Base-by-base conservation (phyloP, 2,329 filamentous ascomycete species). In the Akanthomyces uredinophilus region DNA sequence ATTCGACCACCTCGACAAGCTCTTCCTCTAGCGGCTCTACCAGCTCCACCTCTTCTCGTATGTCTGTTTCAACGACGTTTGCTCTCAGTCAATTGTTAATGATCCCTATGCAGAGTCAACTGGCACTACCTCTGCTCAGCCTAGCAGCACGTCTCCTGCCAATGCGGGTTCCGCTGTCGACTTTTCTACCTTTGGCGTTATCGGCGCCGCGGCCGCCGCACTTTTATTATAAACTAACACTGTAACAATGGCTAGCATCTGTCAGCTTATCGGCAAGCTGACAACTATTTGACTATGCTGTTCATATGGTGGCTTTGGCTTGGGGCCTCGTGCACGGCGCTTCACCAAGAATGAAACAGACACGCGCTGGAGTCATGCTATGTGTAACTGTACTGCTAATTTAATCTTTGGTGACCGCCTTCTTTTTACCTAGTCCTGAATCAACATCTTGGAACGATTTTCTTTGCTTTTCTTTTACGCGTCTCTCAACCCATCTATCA, bases 21-120 rank as follows among this genome's bases (percentile, higher is more conserved):
- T 39, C 44, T 13, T 49, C 55, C 39, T 37, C 44, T 24, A 49
- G 44, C 20, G 10, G 22, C 22, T 51, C 47, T 27, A 5, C 37
- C 35, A 61, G 13, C 59, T 29, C 51, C 8, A 61, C 58, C 20
- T 60, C 58, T 7, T 41, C 37, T 43, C 29, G 56, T 60, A 52
- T 29, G 56, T 59, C 5, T 24, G 24, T 3, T n/a, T 10, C 5
- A 14, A 22, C 18, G 18, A 10, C 13, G 10, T 13, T 24, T 2
- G 7, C 11, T 3, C 8, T 20, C 2, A 1, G 8, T 32, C 24
- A 4, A 2, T 10, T 43, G 27, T 49, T 53, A 27, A 60, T 7
- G 29, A 3, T 18, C 8, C 4, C 20, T 11, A 27, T 14, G 46
- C 13, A 60, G 56, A 4, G 4, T n/a, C 56, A 8, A 60, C 24